These are phyloP conservation scores for Vanrija sp. DNA, from an alignment of 1,284 basidiomycete genomes.

Conservation along the genomic window DNA sequence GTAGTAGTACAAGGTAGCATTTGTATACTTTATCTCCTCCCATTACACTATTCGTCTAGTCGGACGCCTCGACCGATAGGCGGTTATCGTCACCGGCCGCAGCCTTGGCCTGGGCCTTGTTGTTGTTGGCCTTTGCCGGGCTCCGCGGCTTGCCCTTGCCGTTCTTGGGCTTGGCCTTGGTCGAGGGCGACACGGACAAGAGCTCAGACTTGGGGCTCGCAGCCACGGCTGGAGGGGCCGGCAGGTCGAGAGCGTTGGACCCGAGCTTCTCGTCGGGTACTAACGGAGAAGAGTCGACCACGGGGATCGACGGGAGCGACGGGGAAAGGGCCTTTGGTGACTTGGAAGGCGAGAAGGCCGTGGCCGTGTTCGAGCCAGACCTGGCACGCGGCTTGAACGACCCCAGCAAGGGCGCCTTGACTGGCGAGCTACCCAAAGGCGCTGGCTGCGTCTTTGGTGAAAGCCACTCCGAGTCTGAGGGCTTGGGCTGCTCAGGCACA, in stretches of 20 bases:
- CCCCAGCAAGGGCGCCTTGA: no score
- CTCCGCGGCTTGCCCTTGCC: background rate
- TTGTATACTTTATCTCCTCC: no score
- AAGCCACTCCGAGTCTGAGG: background rate
- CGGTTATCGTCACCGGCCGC: no score
- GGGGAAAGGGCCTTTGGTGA: background rate
- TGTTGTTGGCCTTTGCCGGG: background rate
- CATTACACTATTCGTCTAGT: no score
- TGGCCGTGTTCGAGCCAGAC: background rate
- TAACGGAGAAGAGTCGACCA: constrained; percentile 2
- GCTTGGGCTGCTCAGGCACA: background rate
- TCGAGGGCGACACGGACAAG: constrained; percentile 1
- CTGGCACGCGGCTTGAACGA: background rate
- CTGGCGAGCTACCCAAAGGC: no score
- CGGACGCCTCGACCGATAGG: no score
- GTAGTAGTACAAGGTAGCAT: no score
- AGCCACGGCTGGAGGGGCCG: background rate
- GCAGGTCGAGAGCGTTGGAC: background rate
- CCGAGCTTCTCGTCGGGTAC: background rate
- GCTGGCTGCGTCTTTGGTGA: background rate
- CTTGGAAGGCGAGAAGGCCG: background rate
- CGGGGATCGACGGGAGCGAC: background rate
- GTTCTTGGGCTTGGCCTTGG: background rate
- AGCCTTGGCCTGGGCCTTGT: background rate
- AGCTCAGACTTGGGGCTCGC: constrained; percentile 1